A percentile compares a stretch with the other conserved stretches of the same genome.
phyloP scores from a whole-genome alignment of 305 asterid genomes.

The Fraxinus sp. region DNA sequence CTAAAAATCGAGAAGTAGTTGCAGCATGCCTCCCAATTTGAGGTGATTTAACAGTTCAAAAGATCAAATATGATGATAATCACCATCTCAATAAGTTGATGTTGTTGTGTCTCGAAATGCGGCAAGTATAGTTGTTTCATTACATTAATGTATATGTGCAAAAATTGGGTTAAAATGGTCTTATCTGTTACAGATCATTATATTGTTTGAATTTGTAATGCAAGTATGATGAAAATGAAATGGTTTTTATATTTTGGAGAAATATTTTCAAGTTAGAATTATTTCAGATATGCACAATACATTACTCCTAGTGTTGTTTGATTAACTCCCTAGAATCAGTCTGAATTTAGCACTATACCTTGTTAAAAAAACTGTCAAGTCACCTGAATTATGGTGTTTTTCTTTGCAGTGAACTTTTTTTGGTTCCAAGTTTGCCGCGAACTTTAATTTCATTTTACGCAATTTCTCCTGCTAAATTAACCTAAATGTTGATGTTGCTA shows the following conservation, averaged over 20 bases:
- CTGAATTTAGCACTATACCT: not conserved
- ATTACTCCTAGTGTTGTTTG: not conserved
- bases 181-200: not conserved
- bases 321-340: not conserved
- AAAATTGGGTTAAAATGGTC: not conserved
- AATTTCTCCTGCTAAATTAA: no score
- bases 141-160: constrained; percentile 3
- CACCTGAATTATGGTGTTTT: not conserved
- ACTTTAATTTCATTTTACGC: no score
- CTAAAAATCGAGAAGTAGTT: constrained; percentile 60
- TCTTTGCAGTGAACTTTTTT: not conserved
- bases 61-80: constrained; percentile 6
- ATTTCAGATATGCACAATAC: not conserved
- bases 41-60: constrained; percentile 10
- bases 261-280: not conserved
- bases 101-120: constrained; percentile 14
- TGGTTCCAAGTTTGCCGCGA: not conserved
- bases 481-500: no score
- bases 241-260: constrained; percentile 6
- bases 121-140: constrained; percentile 25
- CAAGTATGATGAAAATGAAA: constrained; percentile 7
- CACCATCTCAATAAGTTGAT: not conserved
- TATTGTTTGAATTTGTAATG: constrained; percentile 12
- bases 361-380: not conserved
- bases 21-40: constrained; percentile 6